Percentiles rank a stretch among this genome's conserved stretches.
These are phyloP conservation scores for Neurospora sp. DNA, from an alignment of 495 filamentous ascomycete genomes.

Conservation along the genomic window DNA sequence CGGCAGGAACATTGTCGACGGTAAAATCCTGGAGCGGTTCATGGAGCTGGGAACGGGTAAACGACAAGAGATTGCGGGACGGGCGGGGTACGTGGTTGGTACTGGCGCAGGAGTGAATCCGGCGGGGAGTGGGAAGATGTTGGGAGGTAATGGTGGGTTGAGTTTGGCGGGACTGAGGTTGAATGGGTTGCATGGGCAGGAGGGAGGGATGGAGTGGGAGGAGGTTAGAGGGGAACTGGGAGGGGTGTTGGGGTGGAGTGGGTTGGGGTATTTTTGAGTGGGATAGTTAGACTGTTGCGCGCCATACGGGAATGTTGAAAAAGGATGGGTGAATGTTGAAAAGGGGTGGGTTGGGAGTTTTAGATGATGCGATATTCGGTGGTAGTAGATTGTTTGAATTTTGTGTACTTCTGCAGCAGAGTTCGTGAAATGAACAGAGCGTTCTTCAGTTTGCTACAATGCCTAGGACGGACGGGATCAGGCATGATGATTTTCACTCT, in stretches of 20 bases:
- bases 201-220: constrained; percentile 1
- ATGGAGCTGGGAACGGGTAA: constrained; percentile 57
- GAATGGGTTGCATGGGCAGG: not conserved
- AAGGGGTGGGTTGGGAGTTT: not conserved
- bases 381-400: not conserved
- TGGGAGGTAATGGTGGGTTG: not conserved
- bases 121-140: not conserved
- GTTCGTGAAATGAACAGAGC: not conserved
- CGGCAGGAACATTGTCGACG: constrained; percentile 41
- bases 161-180: not conserved
- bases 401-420: not conserved
- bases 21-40: constrained; percentile 48
- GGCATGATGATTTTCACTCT: too few relatives aligned
- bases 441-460: not conserved
- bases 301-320: not conserved
- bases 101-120: not conserved
- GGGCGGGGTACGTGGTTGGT: constrained; percentile 41
- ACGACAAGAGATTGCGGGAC: constrained; percentile 56
- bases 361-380: not conserved
- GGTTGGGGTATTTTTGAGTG: constrained; percentile 24
- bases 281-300: too few relatives aligned
- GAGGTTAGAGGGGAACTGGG: constrained; percentile 24
- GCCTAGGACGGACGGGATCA: not conserved
- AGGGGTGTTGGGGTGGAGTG: constrained; percentile 25
- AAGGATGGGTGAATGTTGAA: not conserved